A percentile compares a stretch with the other conserved stretches of the same genome.
Conservation (phyloP, 352 stramenopile genomes). For the Globisporangium parvum region DNA sequence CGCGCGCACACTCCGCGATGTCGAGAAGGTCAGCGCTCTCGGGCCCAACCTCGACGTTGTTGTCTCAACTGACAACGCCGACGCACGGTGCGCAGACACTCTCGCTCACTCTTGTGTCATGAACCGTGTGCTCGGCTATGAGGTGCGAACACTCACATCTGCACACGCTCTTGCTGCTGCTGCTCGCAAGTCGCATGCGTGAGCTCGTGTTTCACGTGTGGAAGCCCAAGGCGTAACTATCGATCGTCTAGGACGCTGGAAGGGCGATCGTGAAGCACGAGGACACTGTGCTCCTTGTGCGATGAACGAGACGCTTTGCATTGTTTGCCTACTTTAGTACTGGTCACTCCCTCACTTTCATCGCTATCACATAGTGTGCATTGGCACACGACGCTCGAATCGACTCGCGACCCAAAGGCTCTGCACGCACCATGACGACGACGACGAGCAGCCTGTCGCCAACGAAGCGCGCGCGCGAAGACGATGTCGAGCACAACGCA, state of each 20-base stretch:
- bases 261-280: too few relatives aligned
- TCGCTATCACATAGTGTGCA: too few relatives aligned
- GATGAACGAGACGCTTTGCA: too few relatives aligned
- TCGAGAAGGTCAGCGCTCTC: constrained; percentile 15
- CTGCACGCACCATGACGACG: neutral
- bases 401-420: too few relatives aligned
- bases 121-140: neutral
- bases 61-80: constrained; percentile 22
- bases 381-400: too few relatives aligned
- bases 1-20: constrained; percentile 15
- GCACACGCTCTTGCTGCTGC: neutral
- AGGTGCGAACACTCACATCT: neutral
- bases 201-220: constrained; percentile 49
- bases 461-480: constrained; percentile 9
- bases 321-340: too few relatives aligned
- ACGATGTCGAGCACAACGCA: neutral
- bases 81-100: constrained; percentile 22
- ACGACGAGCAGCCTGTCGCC: constrained; percentile 12
- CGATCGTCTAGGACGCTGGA: too few relatives aligned
- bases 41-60: constrained; percentile 7
- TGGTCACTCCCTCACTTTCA: too few relatives aligned
- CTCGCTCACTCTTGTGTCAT: neutral
- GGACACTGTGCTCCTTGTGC: too few relatives aligned
- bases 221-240: constrained; percentile 33
- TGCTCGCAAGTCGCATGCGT: constrained; percentile 24